phyloP scores from a whole-genome alignment of 768 basidiomycete genomes.

The Leccinum ochraceum region DNA sequence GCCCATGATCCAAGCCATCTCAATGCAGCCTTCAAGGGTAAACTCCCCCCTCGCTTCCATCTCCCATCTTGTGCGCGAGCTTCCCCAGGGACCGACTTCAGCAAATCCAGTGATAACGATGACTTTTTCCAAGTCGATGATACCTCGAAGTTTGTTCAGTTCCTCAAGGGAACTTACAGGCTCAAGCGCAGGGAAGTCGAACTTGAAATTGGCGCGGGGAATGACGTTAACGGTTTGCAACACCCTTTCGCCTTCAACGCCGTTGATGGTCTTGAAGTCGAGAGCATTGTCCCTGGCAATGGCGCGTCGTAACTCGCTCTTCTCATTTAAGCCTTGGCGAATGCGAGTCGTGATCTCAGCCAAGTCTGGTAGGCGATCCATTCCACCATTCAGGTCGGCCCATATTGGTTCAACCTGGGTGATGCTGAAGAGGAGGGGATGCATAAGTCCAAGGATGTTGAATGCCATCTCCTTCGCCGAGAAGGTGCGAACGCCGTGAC shows the following conservation, averaged over 20 bases:
- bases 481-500: slow-evolving; percentile 94
- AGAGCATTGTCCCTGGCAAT: slow-evolving; percentile 92
- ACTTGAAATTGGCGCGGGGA: slow-evolving; percentile 97
- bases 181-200: slow-evolving; percentile 90
- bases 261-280: slow-evolving; percentile 92
- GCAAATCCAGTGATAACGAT: slow-evolving; percentile 95
- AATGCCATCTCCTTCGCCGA: slow-evolving; percentile 99
- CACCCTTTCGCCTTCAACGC: slow-evolving; percentile 88
- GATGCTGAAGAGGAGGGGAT: slow-evolving; percentile 97
- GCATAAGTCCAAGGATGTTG: slow-evolving; percentile 99
- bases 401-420: slow-evolving; percentile 99
- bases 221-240: slow-evolving; percentile 91
- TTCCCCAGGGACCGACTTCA: slow-evolving; percentile 98
- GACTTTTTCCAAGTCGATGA: slow-evolving; percentile 95
- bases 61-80: slow-evolving; percentile 97
- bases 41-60: slow-evolving; percentile 99
- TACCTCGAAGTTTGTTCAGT: slow-evolving; percentile 75
- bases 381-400: slow-evolving; percentile 98
- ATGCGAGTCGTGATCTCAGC: slow-evolving; percentile 90
- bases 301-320: slow-evolving; percentile 90
- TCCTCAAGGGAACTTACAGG: slow-evolving; percentile 66
- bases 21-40: slow-evolving; percentile 96
- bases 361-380: slow-evolving; percentile 95
- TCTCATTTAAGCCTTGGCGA: slow-evolving; percentile 75
- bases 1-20: slow-evolving; percentile 94